Base-by-base conservation (phyloP, 2,329 filamentous ascomycete genomes). In the Claviceps humidiphila region DNA sequence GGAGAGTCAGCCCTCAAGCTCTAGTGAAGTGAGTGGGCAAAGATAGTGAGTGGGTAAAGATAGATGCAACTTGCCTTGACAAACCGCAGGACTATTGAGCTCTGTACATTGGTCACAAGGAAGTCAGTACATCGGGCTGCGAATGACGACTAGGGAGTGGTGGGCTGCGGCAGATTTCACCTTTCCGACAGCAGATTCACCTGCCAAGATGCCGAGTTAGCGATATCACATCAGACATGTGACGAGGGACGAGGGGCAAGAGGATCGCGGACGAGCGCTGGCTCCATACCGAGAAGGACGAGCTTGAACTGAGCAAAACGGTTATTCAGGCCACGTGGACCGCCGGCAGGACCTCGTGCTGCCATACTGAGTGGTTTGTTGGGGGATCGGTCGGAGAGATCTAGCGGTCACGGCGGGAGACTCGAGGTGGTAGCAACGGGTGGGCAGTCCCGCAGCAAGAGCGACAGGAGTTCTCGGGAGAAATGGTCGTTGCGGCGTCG, bases 221-320 rank as follows among this genome's bases (percentile, higher is more conserved):
- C 52, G 20, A 40, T 20, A 24, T n/a, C 39, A 16, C 48, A 9
- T 39, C 38, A n/a, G 9, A 47, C 30, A 13, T 46, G 49, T 20
- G 26, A 17, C 3, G 22, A 34, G 30, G 30, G 30, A 22, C 3
- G 38, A 37, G n/a, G 38, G 8, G 42, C 26, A 13, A 16, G 8
- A 34, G 13, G 39, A 30, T 30, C 34, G 49, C 20, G 49, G 17
- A 22, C 8, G 14, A 16, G 24, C 11, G 47, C 38, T 7, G 22
- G 17, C 44, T 47, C n/a, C 85, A 61, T 80, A 97, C 93, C 93
- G 59, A 98, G 79, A 66, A 98, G 77, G 59, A 98, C 93, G 63
- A 98, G 81, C 79, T 98, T 98, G 76, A 98, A 98, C 78, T 98
- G 93, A 64, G 93, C 91, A 72, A 98, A 97, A 65, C 91, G 84